Base-by-base conservation (phyloP, 768 basidiomycete species). In the Podaxis sp. region DNA sequence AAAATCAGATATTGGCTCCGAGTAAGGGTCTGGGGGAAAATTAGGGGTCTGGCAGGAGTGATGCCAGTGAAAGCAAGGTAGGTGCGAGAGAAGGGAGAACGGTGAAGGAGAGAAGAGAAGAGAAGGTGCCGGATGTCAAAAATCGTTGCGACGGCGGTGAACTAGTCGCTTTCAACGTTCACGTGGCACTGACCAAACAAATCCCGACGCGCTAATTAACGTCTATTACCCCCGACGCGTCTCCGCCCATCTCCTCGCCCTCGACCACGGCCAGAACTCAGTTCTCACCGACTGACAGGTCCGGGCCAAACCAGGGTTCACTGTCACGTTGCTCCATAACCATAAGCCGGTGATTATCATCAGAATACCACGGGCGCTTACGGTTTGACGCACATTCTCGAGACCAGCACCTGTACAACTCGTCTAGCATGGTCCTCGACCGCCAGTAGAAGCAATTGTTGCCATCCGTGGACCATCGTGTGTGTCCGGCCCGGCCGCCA, bases 161-260 rank as follows among this genome's bases (percentile, higher is more conserved):
- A n/a, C 57, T 51, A 52, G 58, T 60, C 58, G 48, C 49, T 50
- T 51, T 36, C 50, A 51, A 60, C 58, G 49, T 51, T 52, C 58
- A 60, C 58, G 58, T 60, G 58, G 49, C 58, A 51, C 50, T n/a
- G 40, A 41, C 60, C 41, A 53, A 54, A 61, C 51, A 61, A 61
- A 61, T 54, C 60, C 60, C 52, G 60, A 48, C 60, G 52, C 53
- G 41, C 52, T 46, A 51, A 60, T 52, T 52, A 28, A 17, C 58
- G n/a, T 22, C 36, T 13, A 13, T 4, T 49, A 17, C 48, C 40
- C 56, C 54, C 33, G 12, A 36, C 38, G 7, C 41, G 22, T 36
- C 20, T 30, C 56, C 41, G 12, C 20, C 48, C 26, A 4, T 15
- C 37, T 46, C 41, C 40, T n/a, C 40, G 15, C 28, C 26, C 40